Evolutionary conservation across 2,329 filamentous ascomycete species (phyloP).

Genomic region (Aspergillus japonicus): DNA sequence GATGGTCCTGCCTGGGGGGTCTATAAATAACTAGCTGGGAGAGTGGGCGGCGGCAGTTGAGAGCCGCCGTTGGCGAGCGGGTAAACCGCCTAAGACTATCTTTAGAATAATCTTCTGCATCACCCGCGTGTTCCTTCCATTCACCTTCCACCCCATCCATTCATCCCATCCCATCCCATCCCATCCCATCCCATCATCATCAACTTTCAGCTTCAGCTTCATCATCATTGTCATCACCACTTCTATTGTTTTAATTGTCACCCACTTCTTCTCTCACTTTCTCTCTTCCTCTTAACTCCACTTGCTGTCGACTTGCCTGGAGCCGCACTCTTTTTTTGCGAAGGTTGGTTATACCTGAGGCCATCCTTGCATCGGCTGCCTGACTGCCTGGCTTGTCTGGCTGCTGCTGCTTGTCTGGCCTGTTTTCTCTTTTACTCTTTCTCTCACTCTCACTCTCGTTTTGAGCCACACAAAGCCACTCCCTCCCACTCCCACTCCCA

Average conservation of each 20-base stretch:
- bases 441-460: constrained; percentile 1
- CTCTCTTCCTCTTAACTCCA: neutral
- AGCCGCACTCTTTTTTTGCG: neutral
- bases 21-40: constrained; percentile 2
- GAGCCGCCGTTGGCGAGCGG: constrained; percentile 6
- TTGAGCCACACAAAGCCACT: neutral
- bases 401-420: neutral
- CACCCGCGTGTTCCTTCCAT: constrained; percentile 25
- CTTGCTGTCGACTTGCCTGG: neutral
- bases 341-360: constrained; percentile 18
- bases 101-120: constrained; percentile 37
- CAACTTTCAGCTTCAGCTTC: neutral
- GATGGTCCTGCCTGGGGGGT: neutral
- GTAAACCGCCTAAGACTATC: constrained; percentile 24
- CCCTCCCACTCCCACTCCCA: neutral
- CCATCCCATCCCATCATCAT: constrained; percentile 14
- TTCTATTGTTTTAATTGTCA: neutral
- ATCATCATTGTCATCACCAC: constrained; percentile 11
- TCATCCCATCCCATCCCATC: too few relatives aligned
- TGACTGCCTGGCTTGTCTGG: neutral
- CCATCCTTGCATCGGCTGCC: neutral
- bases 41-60: constrained; percentile 3
- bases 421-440: neutral
- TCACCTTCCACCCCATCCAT: constrained; percentile 20
- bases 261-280: constrained; percentile 1